phyloP scores from a whole-genome alignment of 352 stramenopile species.

The Discostella stelligera region DNA sequence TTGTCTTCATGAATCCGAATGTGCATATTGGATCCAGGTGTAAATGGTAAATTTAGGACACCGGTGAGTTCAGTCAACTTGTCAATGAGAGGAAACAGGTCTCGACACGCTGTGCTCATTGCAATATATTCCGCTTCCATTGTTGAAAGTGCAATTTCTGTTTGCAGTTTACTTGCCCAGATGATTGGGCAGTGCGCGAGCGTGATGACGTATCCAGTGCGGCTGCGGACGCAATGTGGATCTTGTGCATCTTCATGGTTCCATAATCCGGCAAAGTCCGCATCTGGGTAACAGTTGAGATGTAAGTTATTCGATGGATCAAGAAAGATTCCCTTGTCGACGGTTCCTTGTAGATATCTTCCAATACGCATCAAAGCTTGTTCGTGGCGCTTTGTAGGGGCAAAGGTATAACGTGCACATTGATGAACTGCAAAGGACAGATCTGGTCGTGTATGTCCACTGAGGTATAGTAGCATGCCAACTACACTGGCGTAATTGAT shows the following conservation, averaged over 20 bases:
- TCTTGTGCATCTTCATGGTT: constrained; percentile 8
- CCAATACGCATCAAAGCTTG: neutral
- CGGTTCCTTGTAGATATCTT: neutral
- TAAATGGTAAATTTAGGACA: neutral
- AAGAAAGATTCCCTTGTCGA: constrained; percentile 9
- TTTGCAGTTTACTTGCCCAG: constrained; percentile 33
- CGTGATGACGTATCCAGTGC: too few relatives aligned
- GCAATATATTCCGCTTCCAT: neutral
- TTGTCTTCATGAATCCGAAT: constrained; percentile 46
- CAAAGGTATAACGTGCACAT: too few relatives aligned
- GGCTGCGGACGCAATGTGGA: neutral
- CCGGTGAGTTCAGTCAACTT: neutral
- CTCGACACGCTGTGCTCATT: neutral
- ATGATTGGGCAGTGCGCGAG: constrained; percentile 17
- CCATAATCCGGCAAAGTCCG: constrained; percentile 14
- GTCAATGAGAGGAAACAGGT: constrained; percentile 14
- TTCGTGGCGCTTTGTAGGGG: too few relatives aligned
- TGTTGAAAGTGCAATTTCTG: constrained; percentile 10
- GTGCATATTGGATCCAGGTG: neutral
- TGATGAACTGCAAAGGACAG: constrained; percentile 10
- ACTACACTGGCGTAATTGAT: too few relatives aligned
- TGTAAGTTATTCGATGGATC: neutral
- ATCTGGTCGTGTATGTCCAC: neutral
- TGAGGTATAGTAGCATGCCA: too few relatives aligned
- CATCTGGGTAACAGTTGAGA: constrained; percentile 14